Conservation (phyloP, 805 yeast genomes). For the Ogataea nitratoaversa region DNA sequence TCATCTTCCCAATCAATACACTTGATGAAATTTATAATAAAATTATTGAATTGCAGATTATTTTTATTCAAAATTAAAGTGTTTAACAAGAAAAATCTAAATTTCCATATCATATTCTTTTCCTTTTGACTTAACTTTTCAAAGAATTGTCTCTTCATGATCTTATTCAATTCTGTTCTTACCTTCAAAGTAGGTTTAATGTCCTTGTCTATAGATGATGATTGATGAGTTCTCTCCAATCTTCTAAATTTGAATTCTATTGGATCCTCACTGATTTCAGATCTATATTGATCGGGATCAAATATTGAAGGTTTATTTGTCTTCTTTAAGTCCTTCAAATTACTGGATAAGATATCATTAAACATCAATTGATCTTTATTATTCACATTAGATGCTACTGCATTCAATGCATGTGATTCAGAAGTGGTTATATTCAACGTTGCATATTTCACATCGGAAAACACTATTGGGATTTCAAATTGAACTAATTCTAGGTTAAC, state of each 20-base stretch:
- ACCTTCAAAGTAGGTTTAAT: slow-evolving; percentile 83
- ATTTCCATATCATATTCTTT: slow-evolving; percentile 86
- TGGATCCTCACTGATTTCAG: slow-evolving; percentile 57
- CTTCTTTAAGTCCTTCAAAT: slow-evolving; percentile 10
- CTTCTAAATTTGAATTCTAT: slow-evolving; percentile 84
- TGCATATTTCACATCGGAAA: slow-evolving; percentile 50
- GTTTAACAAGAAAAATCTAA: slow-evolving; percentile 72
- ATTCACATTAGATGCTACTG: slow-evolving; percentile 15
- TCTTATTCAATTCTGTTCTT: slow-evolving; percentile 66
- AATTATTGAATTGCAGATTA: slow-evolving; percentile 32
- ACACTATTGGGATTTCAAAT: slow-evolving; percentile 71
- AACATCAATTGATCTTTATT: slow-evolving; percentile 15
- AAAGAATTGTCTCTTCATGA: slow-evolving; percentile 77
- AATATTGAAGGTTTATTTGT: slow-evolving; percentile 35
- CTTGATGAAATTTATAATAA: slow-evolving; percentile 64
- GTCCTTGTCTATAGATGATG: slow-evolving; percentile 74
- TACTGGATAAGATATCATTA: slow-evolving; percentile 24
- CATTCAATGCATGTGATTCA: slow-evolving; percentile 19
- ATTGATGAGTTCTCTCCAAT: slow-evolving; percentile 77
- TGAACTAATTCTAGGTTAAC: slow-evolving; percentile 50
- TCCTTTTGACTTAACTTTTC: slow-evolving; percentile 78
- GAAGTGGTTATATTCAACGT: slow-evolving; percentile 24
- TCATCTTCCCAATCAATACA: slow-evolving; percentile 87
- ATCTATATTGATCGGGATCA: slow-evolving; percentile 60
- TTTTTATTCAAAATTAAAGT: slow-evolving; percentile 36